Evolutionary conservation across 108 stramenopile genomes (phyloP), one percentile per base, ranked within the genome.

Genomic region (Cyclotella baltica): DNA sequence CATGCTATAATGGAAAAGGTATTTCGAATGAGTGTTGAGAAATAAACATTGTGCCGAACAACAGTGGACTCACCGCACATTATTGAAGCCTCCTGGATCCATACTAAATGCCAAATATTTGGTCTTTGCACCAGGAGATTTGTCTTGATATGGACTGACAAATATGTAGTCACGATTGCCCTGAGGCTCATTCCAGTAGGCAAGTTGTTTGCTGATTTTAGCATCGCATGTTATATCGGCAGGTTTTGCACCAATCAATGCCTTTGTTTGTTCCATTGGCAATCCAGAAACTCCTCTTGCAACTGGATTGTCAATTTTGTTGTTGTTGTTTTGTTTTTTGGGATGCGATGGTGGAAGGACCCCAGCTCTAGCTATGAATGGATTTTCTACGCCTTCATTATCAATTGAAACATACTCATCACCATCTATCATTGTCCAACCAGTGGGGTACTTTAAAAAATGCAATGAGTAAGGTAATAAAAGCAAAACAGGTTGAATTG

Each of bases 371-470:
- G 46, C 30, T 65, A 35, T 56, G 55, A 62, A 55, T 64, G 58
- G 69, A n/a, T 56, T 19, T 51, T 53, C 34, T 25, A 35, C 35
- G 20, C 76, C 77, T 77, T 85, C 79, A 36, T 50, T 62, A 38
- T 88, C 91, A 46, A 84, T 76, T 37, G 81, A 83, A n/a, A 90
- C 86, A 62, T 85, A 75, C 63, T 77, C 78, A 51, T 92, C 90
- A 22, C 88, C 88, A 73, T 92, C 90, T 40, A 92, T 92, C 13
- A 80, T 86, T 43, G 83, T 77, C 92, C 92, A 92, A 16, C 76
- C 89, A 40, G 86, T 66, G 27, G 88, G 92, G 78, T 83, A 92
- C 69, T 48, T 16, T n/a, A 48, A 48, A 6, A 6, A 48, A 48
- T n/a, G 47, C 18, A 48, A 48, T 6, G 47, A 48, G 6, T 48